phyloP scores from a whole-genome alignment of 805 yeast species.

The Saccharomycopsis oosterbeekiorum region DNA sequence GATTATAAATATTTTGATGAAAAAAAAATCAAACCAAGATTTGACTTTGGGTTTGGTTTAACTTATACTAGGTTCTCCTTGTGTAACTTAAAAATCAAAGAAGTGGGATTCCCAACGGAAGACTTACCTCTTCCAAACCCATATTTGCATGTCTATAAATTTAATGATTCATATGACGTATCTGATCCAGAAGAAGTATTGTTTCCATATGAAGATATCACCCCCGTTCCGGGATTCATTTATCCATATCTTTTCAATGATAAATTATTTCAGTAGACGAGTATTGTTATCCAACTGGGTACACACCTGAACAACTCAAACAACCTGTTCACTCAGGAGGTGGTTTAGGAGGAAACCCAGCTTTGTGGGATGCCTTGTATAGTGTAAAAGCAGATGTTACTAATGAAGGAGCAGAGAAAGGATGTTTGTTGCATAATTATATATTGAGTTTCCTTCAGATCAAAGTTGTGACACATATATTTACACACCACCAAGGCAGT shows the following conservation, averaged over 20 bases:
- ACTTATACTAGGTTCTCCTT: slow-evolving; percentile 20
- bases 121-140: slow-evolving; percentile 11
- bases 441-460: slow-evolving; percentile 39
- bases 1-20: slow-evolving; percentile 54
- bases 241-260: slow-evolving; percentile 37
- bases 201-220: slow-evolving; percentile 39
- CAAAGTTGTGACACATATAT: slow-evolving; percentile 22
- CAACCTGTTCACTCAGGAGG: slow-evolving; percentile 32
- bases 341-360: slow-evolving; percentile 51
- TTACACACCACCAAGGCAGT: slow-evolving; percentile 40
- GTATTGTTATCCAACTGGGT: slow-evolving; percentile 30
- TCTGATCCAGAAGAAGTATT: slow-evolving; percentile 46
- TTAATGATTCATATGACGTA: slow-evolving; percentile 34
- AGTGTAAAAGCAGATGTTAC: slow-evolving; percentile 36
- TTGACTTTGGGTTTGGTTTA: slow-evolving; percentile 32
- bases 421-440: slow-evolving; percentile 44
- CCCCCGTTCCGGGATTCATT: slow-evolving; percentile 45
- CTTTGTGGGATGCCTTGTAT: slow-evolving; percentile 44
- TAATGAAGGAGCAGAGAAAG: slow-evolving; percentile 38
- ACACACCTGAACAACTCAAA: slow-evolving; percentile 25
- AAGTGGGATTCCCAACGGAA: slow-evolving; percentile 34
- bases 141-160: slow-evolving; percentile 33
- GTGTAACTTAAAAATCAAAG: slow-evolving; percentile 24
- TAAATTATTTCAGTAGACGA: slow-evolving; percentile 20
- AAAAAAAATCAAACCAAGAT: slow-evolving; percentile 45